Base-by-base conservation (phyloP, 768 basidiomycete species). In the Russula foetens region DNA sequence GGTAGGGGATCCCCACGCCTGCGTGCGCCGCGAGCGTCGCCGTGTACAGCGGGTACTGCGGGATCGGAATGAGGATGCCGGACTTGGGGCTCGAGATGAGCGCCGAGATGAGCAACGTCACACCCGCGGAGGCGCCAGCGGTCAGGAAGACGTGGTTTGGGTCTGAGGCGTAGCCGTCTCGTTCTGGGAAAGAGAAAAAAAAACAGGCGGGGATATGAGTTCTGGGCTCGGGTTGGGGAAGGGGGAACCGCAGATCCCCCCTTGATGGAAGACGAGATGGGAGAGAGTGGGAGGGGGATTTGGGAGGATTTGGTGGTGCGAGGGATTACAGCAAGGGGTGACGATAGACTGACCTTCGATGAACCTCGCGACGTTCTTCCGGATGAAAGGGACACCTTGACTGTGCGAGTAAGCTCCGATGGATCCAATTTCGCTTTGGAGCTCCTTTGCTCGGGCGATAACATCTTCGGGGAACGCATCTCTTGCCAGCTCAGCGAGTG, bases 1-100 rank as follows among this genome's bases (percentile, higher is more conserved):
- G 83, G 74, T 98, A 99, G 0, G 93, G 91, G 44, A 98, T 76
- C 0, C 90, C 77, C 6, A 80, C 76, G n/a, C 94, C 95, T 47
- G 79, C 79, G 71, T 82, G 83, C 68, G 93, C 88, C 1, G 96
- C 90, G 52, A 99, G 84, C 1, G 94, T 85, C 33, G 96, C 96
- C 39, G 95, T 98, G 74, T 99, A 99, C 12, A 99, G 80, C 1
- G 96, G 96, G 72, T 99, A 98, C 75, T 99, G 96, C 2, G 96
- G 96, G 63, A 99, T 98, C 33, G 96, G 96, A 69, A 98, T 97
- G 55, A 96, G 82, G 67, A 96, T 81, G 7, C 92, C 93, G 50
- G 83, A 82, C 28, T 76, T 78, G 23, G 83, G 84, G 23, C 78
- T 73, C 11, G 84, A 76, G 67, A 93, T 86, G 62, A 94, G 83